Evolutionary conservation across 192 early-diverging fungal genomes (phyloP).

Genomic region (Coemansia biformis): DNA sequence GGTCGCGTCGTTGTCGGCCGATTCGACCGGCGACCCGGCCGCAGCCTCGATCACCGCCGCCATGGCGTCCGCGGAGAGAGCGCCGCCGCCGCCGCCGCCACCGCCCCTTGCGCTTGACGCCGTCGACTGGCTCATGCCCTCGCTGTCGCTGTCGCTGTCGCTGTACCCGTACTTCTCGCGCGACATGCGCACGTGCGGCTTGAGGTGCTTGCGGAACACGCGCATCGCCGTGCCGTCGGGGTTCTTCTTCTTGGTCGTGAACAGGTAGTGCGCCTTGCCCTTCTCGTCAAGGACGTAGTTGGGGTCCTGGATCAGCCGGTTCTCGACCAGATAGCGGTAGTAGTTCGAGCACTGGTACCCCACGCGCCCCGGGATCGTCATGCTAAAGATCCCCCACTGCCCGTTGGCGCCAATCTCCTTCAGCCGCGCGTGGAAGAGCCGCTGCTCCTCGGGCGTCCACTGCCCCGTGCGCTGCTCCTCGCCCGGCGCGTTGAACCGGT

Average conservation of each 20-base stretch:
- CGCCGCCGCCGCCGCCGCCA: no score
- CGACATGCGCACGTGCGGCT: constrained; percentile 56
- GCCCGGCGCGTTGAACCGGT: constrained; percentile 94
- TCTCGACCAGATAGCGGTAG: constrained; percentile 85
- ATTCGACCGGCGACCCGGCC: constrained; percentile 14
- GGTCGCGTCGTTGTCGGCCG: constrained; percentile 19
- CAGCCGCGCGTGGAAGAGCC: constrained; percentile 77
- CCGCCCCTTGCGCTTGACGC: constrained; percentile 22
- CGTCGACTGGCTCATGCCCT: constrained; percentile 20
- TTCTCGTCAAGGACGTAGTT: constrained; percentile 90
- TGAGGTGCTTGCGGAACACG: constrained; percentile 74
- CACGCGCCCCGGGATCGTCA: constrained; percentile 90
- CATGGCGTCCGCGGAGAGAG: constrained; percentile 10
- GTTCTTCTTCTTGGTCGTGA: constrained; percentile 75
- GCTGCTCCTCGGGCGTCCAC: constrained; percentile 85
- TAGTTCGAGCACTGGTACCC: constrained; percentile 99
- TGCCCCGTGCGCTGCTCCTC: constrained; percentile 89
- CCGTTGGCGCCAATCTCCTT: constrained; percentile 87
- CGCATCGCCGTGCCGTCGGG: constrained; percentile 72
- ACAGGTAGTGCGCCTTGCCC: constrained; percentile 86
- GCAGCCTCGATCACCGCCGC: constrained; percentile 15
- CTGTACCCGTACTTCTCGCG: constrained; percentile 55
- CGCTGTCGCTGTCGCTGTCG: constrained; percentile 37
- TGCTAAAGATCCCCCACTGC: constrained; percentile 96
- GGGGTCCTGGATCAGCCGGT: constrained; percentile 78